Base-by-base conservation (phyloP, 1,139 yeast genomes). In the Sugiyamaella pinicola region DNA sequence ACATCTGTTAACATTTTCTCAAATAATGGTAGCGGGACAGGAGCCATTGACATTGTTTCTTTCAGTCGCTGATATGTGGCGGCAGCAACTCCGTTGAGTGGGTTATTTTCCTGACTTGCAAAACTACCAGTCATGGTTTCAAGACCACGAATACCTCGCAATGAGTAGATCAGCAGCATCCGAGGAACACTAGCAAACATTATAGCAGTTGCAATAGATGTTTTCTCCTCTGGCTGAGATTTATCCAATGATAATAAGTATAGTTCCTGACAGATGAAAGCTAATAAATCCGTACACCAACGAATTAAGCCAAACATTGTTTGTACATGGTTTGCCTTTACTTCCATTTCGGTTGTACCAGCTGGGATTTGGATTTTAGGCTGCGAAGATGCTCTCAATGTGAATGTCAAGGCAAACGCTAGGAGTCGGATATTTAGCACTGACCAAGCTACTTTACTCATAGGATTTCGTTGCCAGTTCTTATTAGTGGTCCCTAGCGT, bases 231-330 rank as follows among this genome's bases (percentile, higher is more conserved):
- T 7, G 58, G 54, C 26, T 47, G 40, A 44, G 43, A 38, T 53
- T 38, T 28, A 34, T 35, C 49, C 26, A 62, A 54, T 4, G 68
- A 61, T 0, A 68, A 64, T 50, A 64, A 46, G 49, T 68, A 69
- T 19, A 89, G 67, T 59, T 88, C 95, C 65, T 88, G 95, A 54
- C 82, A 80, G 44, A 85, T 67, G 56, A 79, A 81, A 0, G 82
- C 79, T 61, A 87, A 74, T 54, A 87, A 76, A 64, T 88, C 96
- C 39, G 86, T 75, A 55, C 85, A 76, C 95, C 96, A 89, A 60
- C 87, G 78, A n/a, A 85, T 78, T 39, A 83, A 79, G 0, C 96
- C 96, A 18, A 86, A 68, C 49, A 85, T 75, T 17, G 86, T 79
- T 53, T 83, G 70, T 5, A 85, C 74, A 55, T 82, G 66, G 73